Base-by-base conservation (phyloP, 2,329 filamentous ascomycete species). In the Daldinia eschscholtzii region DNA sequence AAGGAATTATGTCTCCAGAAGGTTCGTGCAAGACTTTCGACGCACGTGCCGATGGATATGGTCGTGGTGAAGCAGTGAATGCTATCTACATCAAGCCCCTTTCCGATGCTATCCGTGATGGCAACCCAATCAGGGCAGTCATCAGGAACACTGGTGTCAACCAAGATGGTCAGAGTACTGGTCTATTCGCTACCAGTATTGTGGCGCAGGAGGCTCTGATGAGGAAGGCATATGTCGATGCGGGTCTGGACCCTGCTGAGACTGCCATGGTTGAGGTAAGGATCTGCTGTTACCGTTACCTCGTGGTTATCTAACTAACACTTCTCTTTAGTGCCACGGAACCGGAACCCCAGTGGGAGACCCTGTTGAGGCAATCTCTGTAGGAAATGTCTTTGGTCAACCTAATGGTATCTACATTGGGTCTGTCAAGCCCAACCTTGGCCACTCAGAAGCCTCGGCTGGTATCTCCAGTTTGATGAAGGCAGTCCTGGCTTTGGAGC, bases 161-260 rank as follows among this genome's bases (percentile, higher is more conserved):
- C 65, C 74, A 77, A 26, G 83, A 87, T 66, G 84, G 85, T 3
- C 76, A 68, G 15, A 76, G 83, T 76, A 1, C 74, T 6, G 83
- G 83, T 1, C 81, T 87, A 30, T 85, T 83, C 0, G 77, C 82
- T 37, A 85, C 86, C 0, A 83, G 72, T 44, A 57, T 57, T 0
- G 70, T 73, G 1, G 80, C 81, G 0, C 83, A 85, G 63, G 73
- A 70, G 10, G 57, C 55, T 0, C 55, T 81, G 2, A 82, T 81
- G 41, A 53, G 72, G 44, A 60, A 65, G 3, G 75, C 75, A 0
- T 83, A 83, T 63, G 39, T 42, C 0, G 57, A 64, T 3, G 78
- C 79, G 3, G 81, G 76, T 4, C 70, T 79, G 0, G 71, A 61
- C 42, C 61, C 37, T 10, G 35, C 30, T 18, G 37, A 39, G 53